Percentiles rank a stretch among this genome's conserved stretches.
phyloP scores from a whole-genome alignment of 306 rosid species.

The Hylodesmum podocarpum region DNA sequence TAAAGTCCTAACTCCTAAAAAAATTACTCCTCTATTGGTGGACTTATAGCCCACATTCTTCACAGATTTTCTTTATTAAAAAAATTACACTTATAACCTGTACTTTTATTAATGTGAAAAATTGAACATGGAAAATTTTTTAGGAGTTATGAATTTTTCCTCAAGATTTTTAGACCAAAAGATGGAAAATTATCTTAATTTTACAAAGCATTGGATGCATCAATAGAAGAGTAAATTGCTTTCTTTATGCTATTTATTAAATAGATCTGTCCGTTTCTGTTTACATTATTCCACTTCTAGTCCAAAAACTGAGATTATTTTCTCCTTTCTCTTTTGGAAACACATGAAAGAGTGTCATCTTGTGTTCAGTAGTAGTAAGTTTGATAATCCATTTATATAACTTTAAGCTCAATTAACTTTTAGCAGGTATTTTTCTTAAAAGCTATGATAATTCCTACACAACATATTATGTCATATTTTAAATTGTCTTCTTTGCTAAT shows the following conservation, averaged over 20 bases:
- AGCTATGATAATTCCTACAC: not conserved
- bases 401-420: not conserved
- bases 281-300: not conserved
- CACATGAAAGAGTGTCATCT: not conserved
- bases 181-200: not conserved
- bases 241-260: not conserved
- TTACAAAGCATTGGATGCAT: not conserved
- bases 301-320: not conserved
- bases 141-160: not conserved
- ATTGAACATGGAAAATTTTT: not conserved
- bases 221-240: not conserved
- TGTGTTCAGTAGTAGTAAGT: slow-evolving; percentile 7
- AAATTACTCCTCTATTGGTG: too few species aligned
- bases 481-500: not conserved
- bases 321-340: not conserved
- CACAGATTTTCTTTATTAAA: not conserved
- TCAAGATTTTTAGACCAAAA: not conserved
- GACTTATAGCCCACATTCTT: not conserved
- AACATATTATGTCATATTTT: not conserved
- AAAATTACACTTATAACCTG: not conserved
- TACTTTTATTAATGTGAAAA: not conserved
- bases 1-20: too few species aligned
- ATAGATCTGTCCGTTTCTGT: not conserved
- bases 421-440: not conserved
- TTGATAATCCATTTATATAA: slow-evolving; percentile 8